Percentiles rank a stretch among this genome's conserved stretches.
phyloP scores from a whole-genome alignment of 2,329 filamentous ascomycete genomes.

The Davidsoniella neocaledoniae region DNA sequence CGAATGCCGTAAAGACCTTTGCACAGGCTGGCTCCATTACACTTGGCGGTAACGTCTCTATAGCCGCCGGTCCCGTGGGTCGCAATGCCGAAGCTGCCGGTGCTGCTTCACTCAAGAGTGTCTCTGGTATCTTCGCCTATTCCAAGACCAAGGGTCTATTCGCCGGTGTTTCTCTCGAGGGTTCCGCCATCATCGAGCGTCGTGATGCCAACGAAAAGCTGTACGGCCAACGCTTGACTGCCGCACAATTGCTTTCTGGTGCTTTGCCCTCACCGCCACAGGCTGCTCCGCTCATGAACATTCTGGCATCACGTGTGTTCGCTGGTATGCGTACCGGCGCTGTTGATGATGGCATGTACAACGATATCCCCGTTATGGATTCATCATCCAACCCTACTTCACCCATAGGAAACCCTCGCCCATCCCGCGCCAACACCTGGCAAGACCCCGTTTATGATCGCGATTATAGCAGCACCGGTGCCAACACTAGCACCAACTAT shows the following conservation, averaged over 20 bases:
- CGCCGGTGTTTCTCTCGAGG: conserved; percentile 86
- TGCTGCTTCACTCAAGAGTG: conserved; percentile 73
- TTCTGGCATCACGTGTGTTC: conserved; percentile 76
- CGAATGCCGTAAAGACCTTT: conserved; percentile 78
- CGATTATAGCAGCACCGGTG: neutral
- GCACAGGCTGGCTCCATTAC: conserved; percentile 84
- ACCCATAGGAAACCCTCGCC: conserved; percentile 34
- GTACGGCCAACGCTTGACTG: conserved; percentile 70
- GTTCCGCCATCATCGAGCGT: conserved; percentile 81
- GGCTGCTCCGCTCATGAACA: conserved; percentile 66
- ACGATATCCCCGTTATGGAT: conserved; percentile 82
- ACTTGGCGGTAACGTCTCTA: conserved; percentile 86
- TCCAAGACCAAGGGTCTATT: conserved; percentile 96
- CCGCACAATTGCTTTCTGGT: conserved; percentile 65
- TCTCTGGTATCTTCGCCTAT: conserved; percentile 90
- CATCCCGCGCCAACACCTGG: conserved; percentile 53
- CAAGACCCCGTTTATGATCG: conserved; percentile 56
- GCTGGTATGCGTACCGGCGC: conserved; percentile 38
- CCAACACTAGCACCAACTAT: neutral
- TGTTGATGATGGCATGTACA: conserved; percentile 61
- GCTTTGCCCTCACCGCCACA: conserved; percentile 61
- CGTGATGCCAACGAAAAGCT: conserved; percentile 95
- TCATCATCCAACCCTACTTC: conserved; percentile 16
- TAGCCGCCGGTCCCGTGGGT: conserved; percentile 85
- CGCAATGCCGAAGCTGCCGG: conserved; percentile 93